phyloP scores from a whole-genome alignment of 1,284 basidiomycete genomes.

The Pterulicium gracile region DNA sequence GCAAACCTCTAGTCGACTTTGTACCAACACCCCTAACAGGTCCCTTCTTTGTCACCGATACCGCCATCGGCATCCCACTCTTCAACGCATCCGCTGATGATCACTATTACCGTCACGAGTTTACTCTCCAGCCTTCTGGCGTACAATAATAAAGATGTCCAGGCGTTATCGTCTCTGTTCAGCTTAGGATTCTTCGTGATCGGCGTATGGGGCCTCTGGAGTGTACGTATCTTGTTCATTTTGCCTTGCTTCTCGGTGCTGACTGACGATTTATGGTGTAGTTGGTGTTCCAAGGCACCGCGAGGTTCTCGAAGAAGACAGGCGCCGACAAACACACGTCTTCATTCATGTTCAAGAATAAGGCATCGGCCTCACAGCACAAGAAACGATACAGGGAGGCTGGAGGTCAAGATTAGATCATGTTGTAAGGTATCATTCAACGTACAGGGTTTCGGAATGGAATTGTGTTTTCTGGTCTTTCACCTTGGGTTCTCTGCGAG shows the following conservation, averaged over 20 bases:
- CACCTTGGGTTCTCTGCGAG: too few species aligned
- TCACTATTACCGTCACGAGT: constrained; percentile 41
- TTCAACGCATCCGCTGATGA: constrained; percentile 48
- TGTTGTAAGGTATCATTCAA: too few species aligned
- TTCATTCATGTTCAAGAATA: constrained; percentile 68
- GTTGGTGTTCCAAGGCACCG: constrained; percentile 53
- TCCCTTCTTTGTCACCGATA: constrained; percentile 28
- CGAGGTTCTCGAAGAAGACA: constrained; percentile 52
- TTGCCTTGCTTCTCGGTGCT: constrained; percentile 2
- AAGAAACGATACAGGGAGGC: constrained; percentile 47
- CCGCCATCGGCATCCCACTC: constrained; percentile 10
- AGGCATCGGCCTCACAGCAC: constrained; percentile 53
- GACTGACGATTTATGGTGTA: constrained; percentile 18
- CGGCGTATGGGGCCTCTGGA: constrained; percentile 62
- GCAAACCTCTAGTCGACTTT: constrained; percentile 5
- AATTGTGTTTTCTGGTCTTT: too few species aligned
- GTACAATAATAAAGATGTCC: constrained; percentile 50
- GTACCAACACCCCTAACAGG: constrained; percentile 18
- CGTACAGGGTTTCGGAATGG: too few species aligned
- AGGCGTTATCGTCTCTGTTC: constrained; percentile 42
- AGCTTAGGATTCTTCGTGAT: constrained; percentile 38
- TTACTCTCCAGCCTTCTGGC: constrained; percentile 48
- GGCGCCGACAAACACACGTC: constrained; percentile 76
- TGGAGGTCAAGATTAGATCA: too few species aligned
- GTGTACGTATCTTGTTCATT: constrained; percentile 32